Evolutionary conservation across 179 eudicot species (phyloP).

Genomic region (Spergularia azorica): DNA sequence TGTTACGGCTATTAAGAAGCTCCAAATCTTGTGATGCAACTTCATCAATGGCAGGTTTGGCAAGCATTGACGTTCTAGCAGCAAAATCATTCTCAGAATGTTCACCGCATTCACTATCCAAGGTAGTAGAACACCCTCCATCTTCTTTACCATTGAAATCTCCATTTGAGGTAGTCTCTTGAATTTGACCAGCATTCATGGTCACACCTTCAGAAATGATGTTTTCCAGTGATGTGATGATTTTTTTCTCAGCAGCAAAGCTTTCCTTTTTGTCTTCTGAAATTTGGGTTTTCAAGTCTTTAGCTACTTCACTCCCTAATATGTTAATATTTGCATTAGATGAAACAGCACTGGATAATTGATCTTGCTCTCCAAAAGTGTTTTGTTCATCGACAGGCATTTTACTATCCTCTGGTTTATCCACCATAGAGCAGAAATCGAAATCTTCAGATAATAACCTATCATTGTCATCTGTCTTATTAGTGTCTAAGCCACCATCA

Average conservation of each 20-base stretch:
- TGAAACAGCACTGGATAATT: conserved; percentile 21
- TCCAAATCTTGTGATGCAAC: conserved; percentile 22
- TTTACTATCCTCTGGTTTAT: conserved; percentile 17
- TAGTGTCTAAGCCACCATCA: conserved; percentile 8
- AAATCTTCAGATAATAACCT: conserved; percentile 14
- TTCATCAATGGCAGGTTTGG: conserved; percentile 19
- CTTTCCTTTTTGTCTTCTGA: conserved; percentile 16
- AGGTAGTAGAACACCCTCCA: conserved; percentile 22
- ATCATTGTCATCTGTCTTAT: conserved; percentile 17
- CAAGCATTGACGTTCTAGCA: conserved; percentile 1
- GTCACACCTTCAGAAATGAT: conserved; percentile 18
- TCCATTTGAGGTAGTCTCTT: conserved; percentile 19
- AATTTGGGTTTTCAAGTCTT: conserved; percentile 5
- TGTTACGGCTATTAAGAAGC: conserved; percentile 18
- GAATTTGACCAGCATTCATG: conserved; percentile 18
- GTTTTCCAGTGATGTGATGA: conserved; percentile 9
- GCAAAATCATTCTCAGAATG: conserved; percentile 9
- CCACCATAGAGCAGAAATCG: conserved; percentile 13
- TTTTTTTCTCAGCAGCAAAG: conserved; percentile 20
- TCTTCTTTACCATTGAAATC: conserved; percentile 23
- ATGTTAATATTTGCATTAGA: conserved; percentile 16
- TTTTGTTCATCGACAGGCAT: conserved; percentile 16
- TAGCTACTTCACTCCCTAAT: conserved; percentile 18
- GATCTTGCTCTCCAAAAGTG: conserved; percentile 16
- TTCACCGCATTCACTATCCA: conserved; percentile 16